phyloP scores from a whole-genome alignment of 768 basidiomycete species.

The Xerocomus potaroensis region DNA sequence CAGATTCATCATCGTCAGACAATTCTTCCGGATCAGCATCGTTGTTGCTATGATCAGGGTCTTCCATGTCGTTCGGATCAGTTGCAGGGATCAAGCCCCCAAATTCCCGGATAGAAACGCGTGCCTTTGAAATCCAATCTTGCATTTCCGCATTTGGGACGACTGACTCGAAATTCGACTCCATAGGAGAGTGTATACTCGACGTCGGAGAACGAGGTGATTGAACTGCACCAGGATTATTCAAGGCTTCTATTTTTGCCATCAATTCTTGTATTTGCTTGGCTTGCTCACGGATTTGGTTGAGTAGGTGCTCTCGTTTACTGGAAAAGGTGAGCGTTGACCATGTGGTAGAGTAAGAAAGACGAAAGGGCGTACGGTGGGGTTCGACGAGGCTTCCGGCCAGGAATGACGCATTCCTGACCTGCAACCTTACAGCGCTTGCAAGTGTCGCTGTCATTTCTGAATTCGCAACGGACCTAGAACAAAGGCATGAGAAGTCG shows the following conservation, averaged over 20 bases:
- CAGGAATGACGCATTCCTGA: constrained; percentile 76
- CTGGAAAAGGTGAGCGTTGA: constrained; percentile 33
- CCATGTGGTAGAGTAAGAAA: background rate
- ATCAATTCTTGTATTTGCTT: constrained; percentile 68
- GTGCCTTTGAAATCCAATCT: constrained; percentile 75
- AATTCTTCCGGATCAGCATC: constrained; percentile 31
- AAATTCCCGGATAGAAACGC: constrained; percentile 63
- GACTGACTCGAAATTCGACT: constrained; percentile 22
- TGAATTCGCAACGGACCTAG: constrained; percentile 76
- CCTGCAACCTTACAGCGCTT: constrained; percentile 68
- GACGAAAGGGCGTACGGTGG: constrained; percentile 56
- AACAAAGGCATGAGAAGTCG: constrained; percentile 10
- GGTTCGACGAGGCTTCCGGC: constrained; percentile 73
- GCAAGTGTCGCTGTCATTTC: constrained; percentile 66
- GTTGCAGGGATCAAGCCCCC: constrained; percentile 63
- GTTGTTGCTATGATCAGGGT: constrained; percentile 33
- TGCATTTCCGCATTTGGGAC: constrained; percentile 54
- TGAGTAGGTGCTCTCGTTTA: constrained; percentile 77
- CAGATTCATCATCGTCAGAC: constrained; percentile 37
- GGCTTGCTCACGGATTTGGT: constrained; percentile 71
- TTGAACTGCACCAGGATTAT: constrained; percentile 29
- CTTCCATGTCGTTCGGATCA: constrained; percentile 49
- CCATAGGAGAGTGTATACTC: constrained; percentile 26
- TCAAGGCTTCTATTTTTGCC: constrained; percentile 55
- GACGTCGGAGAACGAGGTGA: constrained; percentile 34